These are phyloP conservation scores for Suillus cothurnatus DNA, from an alignment of 768 basidiomycete genomes.

Conservation along the genomic window DNA sequence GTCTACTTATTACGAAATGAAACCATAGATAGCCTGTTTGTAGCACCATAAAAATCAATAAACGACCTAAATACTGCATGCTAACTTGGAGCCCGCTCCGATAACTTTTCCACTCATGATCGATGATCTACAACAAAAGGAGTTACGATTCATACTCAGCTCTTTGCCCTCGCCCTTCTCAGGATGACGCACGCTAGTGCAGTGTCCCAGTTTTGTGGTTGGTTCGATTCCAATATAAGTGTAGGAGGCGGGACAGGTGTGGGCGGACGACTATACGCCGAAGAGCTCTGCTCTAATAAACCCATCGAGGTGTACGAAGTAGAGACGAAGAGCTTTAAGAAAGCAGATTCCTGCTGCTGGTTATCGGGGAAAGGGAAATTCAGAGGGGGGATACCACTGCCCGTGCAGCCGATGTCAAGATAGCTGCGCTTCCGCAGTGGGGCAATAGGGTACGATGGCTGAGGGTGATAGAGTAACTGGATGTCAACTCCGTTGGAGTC, in stretches of 20 bases:
- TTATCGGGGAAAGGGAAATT: slow-evolving; percentile 43
- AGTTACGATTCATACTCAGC: background rate
- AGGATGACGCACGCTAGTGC: slow-evolving; percentile 17
- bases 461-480: slow-evolving; percentile 57
- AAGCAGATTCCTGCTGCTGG: slow-evolving; percentile 45
- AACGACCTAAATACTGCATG: slow-evolving; percentile 7
- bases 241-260: slow-evolving; percentile 17
- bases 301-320: slow-evolving; percentile 50
- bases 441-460: slow-evolving; percentile 35
- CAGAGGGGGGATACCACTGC: slow-evolving; percentile 40
- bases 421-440: slow-evolving; percentile 45
- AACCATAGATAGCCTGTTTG: background rate
- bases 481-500: slow-evolving; percentile 57
- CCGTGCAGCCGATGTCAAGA: slow-evolving; percentile 45
- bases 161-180: background rate
- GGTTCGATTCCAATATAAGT: slow-evolving; percentile 5
- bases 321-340: slow-evolving; percentile 61
- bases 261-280: slow-evolving; percentile 9
- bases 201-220: slow-evolving; percentile 34
- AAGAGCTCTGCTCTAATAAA: slow-evolving; percentile 48
- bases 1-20: background rate
- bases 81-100: background rate
- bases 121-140: background rate
- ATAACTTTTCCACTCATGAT: background rate
- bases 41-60: slow-evolving; percentile 4